Percentiles rank a stretch among this genome's conserved stretches.
Conservation (phyloP, 345 rosid genomes). For the Isatis tinctoria region DNA sequence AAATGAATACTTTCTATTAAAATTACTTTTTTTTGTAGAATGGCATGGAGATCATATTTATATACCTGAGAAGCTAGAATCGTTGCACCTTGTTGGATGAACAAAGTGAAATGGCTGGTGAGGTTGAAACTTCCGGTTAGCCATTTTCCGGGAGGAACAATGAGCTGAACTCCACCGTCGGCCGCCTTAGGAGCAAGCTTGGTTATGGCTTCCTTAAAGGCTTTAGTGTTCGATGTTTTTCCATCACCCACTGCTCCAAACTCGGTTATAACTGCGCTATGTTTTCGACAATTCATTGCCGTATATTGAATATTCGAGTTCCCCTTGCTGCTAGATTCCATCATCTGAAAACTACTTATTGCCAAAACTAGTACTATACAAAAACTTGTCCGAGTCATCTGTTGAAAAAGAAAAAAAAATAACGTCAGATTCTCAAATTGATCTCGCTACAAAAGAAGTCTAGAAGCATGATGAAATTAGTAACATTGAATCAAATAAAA, state of each 20-base stretch:
- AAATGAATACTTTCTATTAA: no score
- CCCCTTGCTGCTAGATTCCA: not conserved
- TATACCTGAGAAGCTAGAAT: slow-evolving; percentile 74
- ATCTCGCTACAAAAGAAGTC: no score
- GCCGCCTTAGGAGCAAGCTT: slow-evolving; percentile 45
- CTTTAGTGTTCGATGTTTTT: slow-evolving; percentile 62
- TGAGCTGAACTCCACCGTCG: slow-evolving; percentile 71
- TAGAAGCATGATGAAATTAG: no score
- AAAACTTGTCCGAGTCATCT: slow-evolving; percentile 24
- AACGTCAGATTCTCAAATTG: not conserved
- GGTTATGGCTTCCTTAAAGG: slow-evolving; percentile 46
- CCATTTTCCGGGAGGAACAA: slow-evolving; percentile 76
- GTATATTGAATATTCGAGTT: slow-evolving; percentile 12
- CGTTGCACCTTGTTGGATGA: slow-evolving; percentile 54
- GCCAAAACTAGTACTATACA: slow-evolving; percentile 24
- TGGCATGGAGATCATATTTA: not conserved
- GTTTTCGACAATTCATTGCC: slow-evolving; percentile 58
- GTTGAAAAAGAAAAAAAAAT: not conserved
- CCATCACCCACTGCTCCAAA: slow-evolving; percentile 85
- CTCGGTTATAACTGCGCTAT: slow-evolving; percentile 53
- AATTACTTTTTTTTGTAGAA: not conserved
- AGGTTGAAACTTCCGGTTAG: slow-evolving; percentile 81
- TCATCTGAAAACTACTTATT: slow-evolving; percentile 18
- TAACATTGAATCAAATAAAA: not conserved
- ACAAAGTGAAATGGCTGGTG: slow-evolving; percentile 84